These are phyloP conservation scores for Cryptosporidium meleagridis DNA, from an alignment of 169 alveolate genomes.

Conservation along the genomic window DNA sequence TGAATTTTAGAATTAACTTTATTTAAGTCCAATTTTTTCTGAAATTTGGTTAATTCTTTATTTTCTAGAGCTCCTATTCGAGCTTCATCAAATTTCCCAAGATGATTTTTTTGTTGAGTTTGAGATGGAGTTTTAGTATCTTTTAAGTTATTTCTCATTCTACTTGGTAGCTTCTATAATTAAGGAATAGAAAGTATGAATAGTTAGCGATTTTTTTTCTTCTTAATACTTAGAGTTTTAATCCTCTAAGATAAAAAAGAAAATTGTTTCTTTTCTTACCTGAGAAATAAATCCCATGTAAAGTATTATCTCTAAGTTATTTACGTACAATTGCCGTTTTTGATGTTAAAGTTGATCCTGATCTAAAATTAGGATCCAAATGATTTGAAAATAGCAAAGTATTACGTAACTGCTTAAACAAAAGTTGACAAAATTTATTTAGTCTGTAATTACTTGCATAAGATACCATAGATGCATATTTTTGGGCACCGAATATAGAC, in stretches of 20 bases:
- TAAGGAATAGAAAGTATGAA: background rate
- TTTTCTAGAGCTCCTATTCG: background rate
- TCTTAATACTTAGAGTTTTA: background rate
- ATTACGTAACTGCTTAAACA: conserved; percentile 42
- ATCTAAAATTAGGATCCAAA: background rate
- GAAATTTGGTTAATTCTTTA: background rate
- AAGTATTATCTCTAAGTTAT: conserved; percentile 6
- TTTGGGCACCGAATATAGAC: conserved; percentile 11
- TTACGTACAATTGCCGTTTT: conserved; percentile 29
- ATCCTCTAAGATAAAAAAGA: background rate
- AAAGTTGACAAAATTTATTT: conserved; percentile 45
- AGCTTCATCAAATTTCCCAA: background rate
- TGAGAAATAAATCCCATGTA: conserved; percentile 9
- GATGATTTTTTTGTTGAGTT: background rate
- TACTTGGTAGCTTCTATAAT: background rate
- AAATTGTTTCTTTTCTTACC: background rate
- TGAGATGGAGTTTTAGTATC: background rate
- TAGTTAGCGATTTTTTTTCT: background rate
- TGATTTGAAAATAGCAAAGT: conserved; percentile 7
- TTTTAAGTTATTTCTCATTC: background rate
- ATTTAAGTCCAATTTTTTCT: background rate
- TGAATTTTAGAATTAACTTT: background rate
- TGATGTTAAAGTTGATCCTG: background rate
- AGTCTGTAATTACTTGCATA: conserved; percentile 54
- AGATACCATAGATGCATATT: background rate